Evolutionary conservation across 1,284 basidiomycete species (phyloP).

Genomic region (Moesziomyces globuligerus): DNA sequence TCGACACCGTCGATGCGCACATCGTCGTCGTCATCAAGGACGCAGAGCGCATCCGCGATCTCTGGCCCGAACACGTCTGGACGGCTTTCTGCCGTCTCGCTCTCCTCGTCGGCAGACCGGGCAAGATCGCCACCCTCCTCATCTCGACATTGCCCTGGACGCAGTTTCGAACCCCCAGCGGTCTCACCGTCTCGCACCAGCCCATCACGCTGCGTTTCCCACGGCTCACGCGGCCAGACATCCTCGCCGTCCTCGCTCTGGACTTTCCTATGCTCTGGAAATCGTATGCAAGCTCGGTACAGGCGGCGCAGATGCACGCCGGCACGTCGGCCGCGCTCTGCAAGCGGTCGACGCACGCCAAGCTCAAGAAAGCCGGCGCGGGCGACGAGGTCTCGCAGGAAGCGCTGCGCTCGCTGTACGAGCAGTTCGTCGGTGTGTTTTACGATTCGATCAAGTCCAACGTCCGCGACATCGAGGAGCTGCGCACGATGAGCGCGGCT

Average conservation of each 20-base stretch:
- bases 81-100: constrained; percentile 51
- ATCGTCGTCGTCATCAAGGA: constrained; percentile 51
- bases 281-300: constrained; percentile 29
- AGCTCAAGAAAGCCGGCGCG: constrained; percentile 16
- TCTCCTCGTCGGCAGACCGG: constrained; percentile 26
- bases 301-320: constrained; percentile 37
- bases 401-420: constrained; percentile 28
- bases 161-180: constrained; percentile 47
- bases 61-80: constrained; percentile 62
- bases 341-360: constrained; percentile 7
- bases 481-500: constrained; percentile 47
- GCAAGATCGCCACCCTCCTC: constrained; percentile 41
- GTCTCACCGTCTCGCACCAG: constrained; percentile 40
- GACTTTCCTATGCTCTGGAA: constrained; percentile 33
- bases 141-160: constrained; percentile 54
- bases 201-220: constrained; percentile 51
- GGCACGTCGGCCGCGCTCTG: constrained; percentile 21
- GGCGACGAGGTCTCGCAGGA: constrained; percentile 15
- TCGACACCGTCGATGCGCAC: constrained; percentile 12
- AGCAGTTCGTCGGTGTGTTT: constrained; percentile 42
- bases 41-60: constrained; percentile 57
- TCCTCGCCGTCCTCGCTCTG: constrained; percentile 39
- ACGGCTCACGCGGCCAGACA: constrained; percentile 40
- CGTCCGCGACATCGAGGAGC: constrained; percentile 53
- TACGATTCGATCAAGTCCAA: constrained; percentile 56